Conservation (phyloP, 345 rosid genomes). For the Acer yangbiense region DNA sequence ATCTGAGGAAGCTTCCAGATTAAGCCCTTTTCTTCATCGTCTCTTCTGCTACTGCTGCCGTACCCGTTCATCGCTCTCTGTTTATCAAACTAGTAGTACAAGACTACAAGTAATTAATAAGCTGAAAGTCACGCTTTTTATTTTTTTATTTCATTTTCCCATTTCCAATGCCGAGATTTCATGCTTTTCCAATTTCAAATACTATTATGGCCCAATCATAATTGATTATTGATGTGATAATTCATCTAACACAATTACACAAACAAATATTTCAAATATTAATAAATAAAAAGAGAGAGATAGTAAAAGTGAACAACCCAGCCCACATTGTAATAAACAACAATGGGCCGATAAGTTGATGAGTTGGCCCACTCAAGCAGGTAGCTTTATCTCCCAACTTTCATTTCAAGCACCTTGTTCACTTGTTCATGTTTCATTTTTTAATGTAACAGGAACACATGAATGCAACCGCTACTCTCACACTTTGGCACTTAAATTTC, state of each 20-base stretch:
- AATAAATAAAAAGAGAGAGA: too few relatives aligned
- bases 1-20: slow-evolving; percentile 85
- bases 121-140: too few relatives aligned
- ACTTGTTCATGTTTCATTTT: neutral
- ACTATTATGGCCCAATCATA: neutral
- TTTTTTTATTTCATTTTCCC: too few relatives aligned
- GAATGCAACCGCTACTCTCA: neutral
- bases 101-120: neutral
- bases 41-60: slow-evolving; percentile 22
- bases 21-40: slow-evolving; percentile 46
- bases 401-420: neutral
- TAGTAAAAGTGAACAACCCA: too few relatives aligned
- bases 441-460: neutral
- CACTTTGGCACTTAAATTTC: neutral
- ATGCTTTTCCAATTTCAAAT: too few relatives aligned
- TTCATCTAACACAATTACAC: too few relatives aligned
- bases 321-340: too few relatives aligned
- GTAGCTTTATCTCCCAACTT: neutral
- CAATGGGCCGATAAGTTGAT: neutral
- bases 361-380: neutral
- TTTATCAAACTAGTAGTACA: neutral
- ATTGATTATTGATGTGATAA: neutral
- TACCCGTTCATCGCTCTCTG: slow-evolving; percentile 23
- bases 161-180: too few relatives aligned
- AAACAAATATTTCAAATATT: too few relatives aligned